Percentiles rank a stretch among this genome's conserved stretches.
Conservation (phyloP, 495 filamentous ascomycete genomes). For the Penicillium bialowiezense region DNA sequence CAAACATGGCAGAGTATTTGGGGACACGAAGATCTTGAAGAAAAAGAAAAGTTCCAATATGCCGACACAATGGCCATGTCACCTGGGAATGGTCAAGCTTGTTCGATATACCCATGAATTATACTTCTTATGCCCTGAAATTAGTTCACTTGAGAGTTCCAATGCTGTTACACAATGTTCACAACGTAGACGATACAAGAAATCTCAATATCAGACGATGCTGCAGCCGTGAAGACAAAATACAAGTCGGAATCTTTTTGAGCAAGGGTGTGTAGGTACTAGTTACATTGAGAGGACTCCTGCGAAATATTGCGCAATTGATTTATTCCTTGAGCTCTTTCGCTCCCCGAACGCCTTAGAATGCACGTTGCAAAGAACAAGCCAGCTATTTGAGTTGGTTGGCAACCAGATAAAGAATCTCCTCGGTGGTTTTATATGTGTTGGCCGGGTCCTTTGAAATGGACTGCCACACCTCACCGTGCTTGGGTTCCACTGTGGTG, state of each 20-base stretch:
- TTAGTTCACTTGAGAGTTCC: no score
- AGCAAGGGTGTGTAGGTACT: no score
- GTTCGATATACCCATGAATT: constrained; percentile 41
- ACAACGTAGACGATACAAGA: no score
- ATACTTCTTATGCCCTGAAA: no score
- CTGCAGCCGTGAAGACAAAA: no score
- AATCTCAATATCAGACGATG: no score
- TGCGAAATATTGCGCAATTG: no score
- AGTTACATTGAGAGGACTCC: background rate
- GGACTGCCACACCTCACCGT: constrained; percentile 89
- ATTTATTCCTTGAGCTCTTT: constrained; percentile 3
- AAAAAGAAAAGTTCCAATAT: constrained; percentile 8
- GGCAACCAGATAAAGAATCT: constrained; percentile 76
- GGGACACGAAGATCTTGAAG: background rate
- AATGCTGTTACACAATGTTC: no score
- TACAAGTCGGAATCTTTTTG: no score
- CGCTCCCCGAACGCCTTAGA: constrained; percentile 10
- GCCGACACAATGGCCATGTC: constrained; percentile 13
- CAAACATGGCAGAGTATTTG: constrained; percentile 1
- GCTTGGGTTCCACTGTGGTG: constrained; percentile 72
- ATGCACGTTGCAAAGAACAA: background rate
- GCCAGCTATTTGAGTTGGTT: constrained; percentile 22
- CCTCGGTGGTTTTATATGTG: constrained; percentile 67
- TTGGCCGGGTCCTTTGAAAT: constrained; percentile 84
- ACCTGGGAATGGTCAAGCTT: constrained; percentile 19